Conservation (phyloP, 2,329 filamentous ascomycete species). For the Coniosporium tulheliwenetii region DNA sequence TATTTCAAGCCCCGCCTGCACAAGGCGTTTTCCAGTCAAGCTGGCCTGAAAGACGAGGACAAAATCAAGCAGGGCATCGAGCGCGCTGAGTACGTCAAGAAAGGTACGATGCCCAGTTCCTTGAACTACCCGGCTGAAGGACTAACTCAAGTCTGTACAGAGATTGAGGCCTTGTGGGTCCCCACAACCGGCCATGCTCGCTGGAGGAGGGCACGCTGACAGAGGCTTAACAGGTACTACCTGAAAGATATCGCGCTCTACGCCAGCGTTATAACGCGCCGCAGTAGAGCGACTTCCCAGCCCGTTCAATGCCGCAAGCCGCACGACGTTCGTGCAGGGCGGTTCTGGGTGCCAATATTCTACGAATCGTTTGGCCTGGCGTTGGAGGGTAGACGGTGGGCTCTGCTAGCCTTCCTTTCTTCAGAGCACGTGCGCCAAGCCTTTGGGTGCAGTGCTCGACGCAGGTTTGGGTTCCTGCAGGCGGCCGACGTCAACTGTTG, state of each 20-base stretch:
- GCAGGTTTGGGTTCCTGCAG: too few species aligned
- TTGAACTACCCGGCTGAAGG: background rate
- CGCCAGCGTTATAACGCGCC: slow-evolving; percentile 57
- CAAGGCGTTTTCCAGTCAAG: slow-evolving; percentile 68
- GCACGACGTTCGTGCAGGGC: too few species aligned
- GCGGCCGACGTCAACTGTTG: too few species aligned
- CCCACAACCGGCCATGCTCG: background rate
- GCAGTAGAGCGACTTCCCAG: too few species aligned
- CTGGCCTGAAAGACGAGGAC: slow-evolving; percentile 51
- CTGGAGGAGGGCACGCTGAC: too few species aligned
- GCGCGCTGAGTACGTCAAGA: slow-evolving; percentile 77
- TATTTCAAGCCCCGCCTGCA: slow-evolving; percentile 76
- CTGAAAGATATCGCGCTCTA: slow-evolving; percentile 77
- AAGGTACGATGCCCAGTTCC: slow-evolving; percentile 40
- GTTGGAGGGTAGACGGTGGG: too few species aligned
- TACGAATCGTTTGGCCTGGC: too few species aligned
- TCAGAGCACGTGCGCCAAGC: too few species aligned
- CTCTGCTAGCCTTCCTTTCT: too few species aligned
- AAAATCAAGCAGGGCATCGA: slow-evolving; percentile 63
- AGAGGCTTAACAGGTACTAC: slow-evolving; percentile 50
- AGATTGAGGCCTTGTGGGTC: slow-evolving; percentile 81
- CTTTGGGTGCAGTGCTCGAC: too few species aligned
- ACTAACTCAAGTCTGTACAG: slow-evolving; percentile 26
- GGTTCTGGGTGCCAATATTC: too few species aligned
- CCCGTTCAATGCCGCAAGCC: too few species aligned